A percentile compares a stretch with the other conserved stretches of the same genome.
phyloP scores from a whole-genome alignment of 495 filamentous ascomycete genomes.

The Penicillium turbatum region DNA sequence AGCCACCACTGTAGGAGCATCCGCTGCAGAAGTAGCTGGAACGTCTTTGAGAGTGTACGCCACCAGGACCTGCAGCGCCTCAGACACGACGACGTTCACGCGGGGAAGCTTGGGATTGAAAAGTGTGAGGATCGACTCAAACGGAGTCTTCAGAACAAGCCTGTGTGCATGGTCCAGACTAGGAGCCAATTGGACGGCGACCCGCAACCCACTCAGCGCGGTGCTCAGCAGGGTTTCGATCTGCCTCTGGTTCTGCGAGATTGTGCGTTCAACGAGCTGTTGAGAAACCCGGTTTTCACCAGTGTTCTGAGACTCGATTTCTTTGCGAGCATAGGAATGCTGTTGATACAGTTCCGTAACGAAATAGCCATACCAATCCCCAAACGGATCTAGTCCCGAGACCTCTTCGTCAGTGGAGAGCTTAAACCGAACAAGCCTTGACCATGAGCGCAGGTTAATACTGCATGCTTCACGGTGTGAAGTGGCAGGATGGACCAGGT shows the following conservation, averaged over 20 bases:
- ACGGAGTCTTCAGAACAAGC: conserved; percentile 34
- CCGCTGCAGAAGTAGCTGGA: conserved; percentile 8
- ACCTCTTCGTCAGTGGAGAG: conserved; percentile 54
- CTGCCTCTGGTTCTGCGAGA: conserved; percentile 57
- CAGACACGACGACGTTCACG: conserved; percentile 34
- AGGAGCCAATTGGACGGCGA: conserved; percentile 41
- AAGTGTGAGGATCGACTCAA: conserved; percentile 33
- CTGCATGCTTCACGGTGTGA: conserved; percentile 85
- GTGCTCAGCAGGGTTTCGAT: conserved; percentile 56
- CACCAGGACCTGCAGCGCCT: conserved; percentile 35
- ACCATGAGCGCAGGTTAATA: conserved; percentile 79
- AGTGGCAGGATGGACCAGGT: conserved; percentile 69
- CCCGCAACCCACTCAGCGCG: conserved; percentile 49
- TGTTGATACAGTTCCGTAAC: conserved; percentile 53
- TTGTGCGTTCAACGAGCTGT: conserved; percentile 50
- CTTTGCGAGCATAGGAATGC: conserved; percentile 54
- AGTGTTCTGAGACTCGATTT: conserved; percentile 55
- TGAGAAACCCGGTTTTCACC: conserved; percentile 40
- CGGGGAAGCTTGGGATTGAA: conserved; percentile 36
- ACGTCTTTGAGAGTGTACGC: conserved; percentile 37
- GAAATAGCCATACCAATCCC: conserved; percentile 65
- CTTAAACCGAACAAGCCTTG: conserved; percentile 71
- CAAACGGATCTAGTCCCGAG: conserved; percentile 53
- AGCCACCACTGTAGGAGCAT: conserved; percentile 6
- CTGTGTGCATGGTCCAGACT: conserved; percentile 33